Evolutionary conservation across 1,284 basidiomycete species (phyloP).

Genomic region (Fistulina hepatica): DNA sequence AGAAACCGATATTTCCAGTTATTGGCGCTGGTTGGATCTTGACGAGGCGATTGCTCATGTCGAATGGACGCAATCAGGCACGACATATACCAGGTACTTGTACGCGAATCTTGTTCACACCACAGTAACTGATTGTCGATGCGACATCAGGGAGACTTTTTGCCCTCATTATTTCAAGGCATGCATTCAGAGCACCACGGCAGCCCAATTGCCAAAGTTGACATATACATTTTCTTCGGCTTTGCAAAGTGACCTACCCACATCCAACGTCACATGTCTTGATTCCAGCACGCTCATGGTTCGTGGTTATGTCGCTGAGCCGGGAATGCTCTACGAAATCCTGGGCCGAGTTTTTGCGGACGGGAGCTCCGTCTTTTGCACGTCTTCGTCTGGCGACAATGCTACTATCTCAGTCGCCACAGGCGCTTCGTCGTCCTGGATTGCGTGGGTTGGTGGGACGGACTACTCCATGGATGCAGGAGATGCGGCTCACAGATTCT

Average conservation of each 20-base stretch:
- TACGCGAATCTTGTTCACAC: background rate
- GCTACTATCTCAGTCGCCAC: constrained; percentile 28
- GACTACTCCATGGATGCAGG: constrained; percentile 56
- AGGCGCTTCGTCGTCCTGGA: constrained; percentile 40
- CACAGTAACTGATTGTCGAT: constrained; percentile 4
- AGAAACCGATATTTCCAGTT: constrained; percentile 33
- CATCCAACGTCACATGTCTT: constrained; percentile 50
- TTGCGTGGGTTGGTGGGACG: constrained; percentile 63
- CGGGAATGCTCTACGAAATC: constrained; percentile 63
- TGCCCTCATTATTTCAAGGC: constrained; percentile 55
- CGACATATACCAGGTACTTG: constrained; percentile 21
- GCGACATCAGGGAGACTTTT: constrained; percentile 44
- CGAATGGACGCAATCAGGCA: constrained; percentile 43
- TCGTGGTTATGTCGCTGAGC: constrained; percentile 36
- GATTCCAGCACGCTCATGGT: constrained; percentile 45
- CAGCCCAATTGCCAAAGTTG: constrained; percentile 18
- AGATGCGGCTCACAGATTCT: constrained; percentile 39
- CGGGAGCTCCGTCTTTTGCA: constrained; percentile 24
- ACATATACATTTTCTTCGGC: constrained; percentile 43
- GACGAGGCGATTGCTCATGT: constrained; percentile 48
- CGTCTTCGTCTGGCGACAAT: constrained; percentile 18
- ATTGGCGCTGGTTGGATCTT: constrained; percentile 57
- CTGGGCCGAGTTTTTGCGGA: constrained; percentile 36
- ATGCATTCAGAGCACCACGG: constrained; percentile 42
- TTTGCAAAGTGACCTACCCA: constrained; percentile 37